Percentiles rank a stretch among this genome's conserved stretches.
phyloP scores from a whole-genome alignment of 2,329 filamentous ascomycete species.

The Coniosporium tulheliwenetii region DNA sequence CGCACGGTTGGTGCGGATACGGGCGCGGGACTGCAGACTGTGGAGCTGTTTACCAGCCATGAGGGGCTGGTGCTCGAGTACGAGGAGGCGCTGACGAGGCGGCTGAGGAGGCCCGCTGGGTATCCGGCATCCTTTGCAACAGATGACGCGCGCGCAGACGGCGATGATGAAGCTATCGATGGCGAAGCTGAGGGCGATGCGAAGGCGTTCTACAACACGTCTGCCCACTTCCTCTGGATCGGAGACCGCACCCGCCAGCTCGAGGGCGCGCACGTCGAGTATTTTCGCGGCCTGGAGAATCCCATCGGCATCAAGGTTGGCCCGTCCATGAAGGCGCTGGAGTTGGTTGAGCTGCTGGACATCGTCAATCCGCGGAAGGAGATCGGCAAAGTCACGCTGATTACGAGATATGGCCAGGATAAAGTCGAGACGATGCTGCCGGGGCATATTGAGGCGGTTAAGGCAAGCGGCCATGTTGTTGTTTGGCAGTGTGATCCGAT shows the following conservation, averaged over 20 bases:
- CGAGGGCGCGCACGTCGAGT: conserved; percentile 88
- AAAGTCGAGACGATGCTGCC: conserved; percentile 66
- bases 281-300: conserved; percentile 91
- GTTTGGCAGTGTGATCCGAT: conserved; percentile 99
- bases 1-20: conserved; percentile 82
- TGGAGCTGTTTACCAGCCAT: conserved; percentile 91
- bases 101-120: conserved; percentile 45
- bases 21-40: conserved; percentile 69
- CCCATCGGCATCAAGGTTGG: conserved; percentile 95
- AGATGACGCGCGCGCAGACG: conserved; percentile 10
- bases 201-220: conserved; percentile 79
- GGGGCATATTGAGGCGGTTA: conserved; percentile 75
- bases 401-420: conserved; percentile 79
- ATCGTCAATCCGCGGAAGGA: conserved; percentile 72
- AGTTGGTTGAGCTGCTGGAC: conserved; percentile 66
- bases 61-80: conserved; percentile 91
- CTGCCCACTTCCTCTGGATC: conserved; percentile 95
- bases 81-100: conserved; percentile 72
- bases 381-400: conserved; percentile 85
- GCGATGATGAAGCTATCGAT: conserved; percentile 7
- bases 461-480: conserved; percentile 58
- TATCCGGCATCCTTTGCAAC: conserved; percentile 5
- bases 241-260: conserved; percentile 91
- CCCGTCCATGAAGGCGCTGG: conserved; percentile 60
- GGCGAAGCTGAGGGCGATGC: conserved; percentile 12